A percentile compares a stretch with the other conserved stretches of the same genome.
phyloP scores from a whole-genome alignment of 345 rosid species.

The Melastoma malabathricum region DNA sequence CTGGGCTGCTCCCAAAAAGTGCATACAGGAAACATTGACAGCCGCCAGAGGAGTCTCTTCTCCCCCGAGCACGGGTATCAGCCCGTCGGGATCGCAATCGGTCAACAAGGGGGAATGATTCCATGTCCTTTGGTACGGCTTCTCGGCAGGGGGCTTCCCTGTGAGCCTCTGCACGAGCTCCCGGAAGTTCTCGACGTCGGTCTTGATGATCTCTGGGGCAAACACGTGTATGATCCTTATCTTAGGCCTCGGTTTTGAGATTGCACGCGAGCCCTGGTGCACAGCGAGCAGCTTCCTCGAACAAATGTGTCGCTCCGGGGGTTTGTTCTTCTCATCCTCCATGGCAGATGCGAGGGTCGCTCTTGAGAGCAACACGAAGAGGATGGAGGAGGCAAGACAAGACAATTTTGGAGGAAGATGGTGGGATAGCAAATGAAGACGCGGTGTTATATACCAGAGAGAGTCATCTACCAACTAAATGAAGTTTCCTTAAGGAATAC shows the following conservation, averaged over 20 bases:
- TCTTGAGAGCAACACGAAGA: no score
- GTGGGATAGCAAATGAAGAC: no score
- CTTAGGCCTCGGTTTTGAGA: slow-evolving; percentile 63
- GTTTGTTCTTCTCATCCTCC: no score
- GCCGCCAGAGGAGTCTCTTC: slow-evolving; percentile 19
- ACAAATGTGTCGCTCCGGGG: neutral
- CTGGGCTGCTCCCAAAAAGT: slow-evolving; percentile 24
- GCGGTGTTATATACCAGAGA: no score
- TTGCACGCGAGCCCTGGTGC: slow-evolving; percentile 32
- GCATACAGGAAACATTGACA: slow-evolving; percentile 16
- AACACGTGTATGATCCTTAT: slow-evolving; percentile 75
- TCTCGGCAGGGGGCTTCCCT: slow-evolving; percentile 47
- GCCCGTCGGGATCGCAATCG: no score
- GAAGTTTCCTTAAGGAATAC: no score
- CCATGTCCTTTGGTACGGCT: slow-evolving; percentile 5
- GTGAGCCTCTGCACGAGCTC: slow-evolving; percentile 89
- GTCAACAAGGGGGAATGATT: neutral
- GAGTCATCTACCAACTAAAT: no score
- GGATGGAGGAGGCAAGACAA: no score
- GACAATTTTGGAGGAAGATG: no score
- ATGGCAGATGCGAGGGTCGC: no score
- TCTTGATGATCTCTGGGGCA: slow-evolving; percentile 92
- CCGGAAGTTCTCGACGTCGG: slow-evolving; percentile 75
- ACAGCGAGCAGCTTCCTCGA: slow-evolving; percentile 15
- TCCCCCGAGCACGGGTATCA: neutral